Evolutionary conservation across 2,329 filamentous ascomycete genomes (phyloP).

Genomic region (Colletotrichum sp.): DNA sequence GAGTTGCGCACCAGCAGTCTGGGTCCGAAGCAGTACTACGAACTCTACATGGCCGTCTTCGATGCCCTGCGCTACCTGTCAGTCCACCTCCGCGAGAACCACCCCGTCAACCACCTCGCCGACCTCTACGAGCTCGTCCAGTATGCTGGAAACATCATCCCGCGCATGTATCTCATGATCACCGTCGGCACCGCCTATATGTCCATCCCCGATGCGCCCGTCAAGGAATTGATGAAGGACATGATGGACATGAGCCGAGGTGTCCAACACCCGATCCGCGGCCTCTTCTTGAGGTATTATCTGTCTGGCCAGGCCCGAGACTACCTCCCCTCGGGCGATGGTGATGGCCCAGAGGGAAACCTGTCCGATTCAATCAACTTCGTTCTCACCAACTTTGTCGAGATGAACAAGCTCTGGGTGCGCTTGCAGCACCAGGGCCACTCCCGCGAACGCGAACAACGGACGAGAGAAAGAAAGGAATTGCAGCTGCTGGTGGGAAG

Average conservation of each 20-base stretch:
- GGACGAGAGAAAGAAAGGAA: conserved; percentile 94
- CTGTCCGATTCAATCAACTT: conserved; percentile 98
- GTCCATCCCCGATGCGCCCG: conserved; percentile 95
- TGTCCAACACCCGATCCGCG: conserved; percentile 95
- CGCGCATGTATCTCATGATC: conserved; percentile 97
- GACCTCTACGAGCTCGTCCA: conserved; percentile 98
- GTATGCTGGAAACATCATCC: conserved; percentile 97
- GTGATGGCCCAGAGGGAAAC: conserved; percentile 94
- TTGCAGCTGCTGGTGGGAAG: conserved; percentile 94
- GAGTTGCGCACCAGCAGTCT: conserved; percentile 96
- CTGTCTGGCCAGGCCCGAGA: conserved; percentile 94
- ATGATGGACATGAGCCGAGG: conserved; percentile 99
- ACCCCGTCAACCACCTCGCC: conserved; percentile 96
- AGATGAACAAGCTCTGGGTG: conserved; percentile 99
- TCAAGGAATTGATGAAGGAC: conserved; percentile 99
- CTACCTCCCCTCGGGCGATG: conserved; percentile 78
- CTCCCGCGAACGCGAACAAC: conserved; percentile 90
- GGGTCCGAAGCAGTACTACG: conserved; percentile 99
- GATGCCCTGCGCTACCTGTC: conserved; percentile 96
- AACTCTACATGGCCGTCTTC: conserved; percentile 99
- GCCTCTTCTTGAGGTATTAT: conserved; percentile 95
- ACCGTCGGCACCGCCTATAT: conserved; percentile 99
- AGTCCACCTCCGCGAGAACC: conserved; percentile 94
- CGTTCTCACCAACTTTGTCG: conserved; percentile 96
- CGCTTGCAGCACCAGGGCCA: conserved; percentile 96